Base-by-base conservation (phyloP, 805 yeast genomes). In the Metschnikowia henanensis region DNA sequence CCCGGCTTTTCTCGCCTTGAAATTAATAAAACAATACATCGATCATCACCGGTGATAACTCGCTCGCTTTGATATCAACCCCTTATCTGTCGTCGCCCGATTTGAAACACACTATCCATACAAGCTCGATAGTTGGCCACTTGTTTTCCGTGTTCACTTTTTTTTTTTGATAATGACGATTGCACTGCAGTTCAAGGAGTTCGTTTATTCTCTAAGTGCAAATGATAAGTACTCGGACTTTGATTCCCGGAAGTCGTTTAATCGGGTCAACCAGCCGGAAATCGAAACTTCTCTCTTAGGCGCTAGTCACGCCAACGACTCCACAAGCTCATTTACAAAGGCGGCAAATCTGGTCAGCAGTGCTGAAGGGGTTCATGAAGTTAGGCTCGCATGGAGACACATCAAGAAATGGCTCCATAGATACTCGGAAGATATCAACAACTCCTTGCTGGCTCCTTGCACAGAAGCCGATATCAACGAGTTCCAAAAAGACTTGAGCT, bases 331-430 rank as follows among this genome's bases (percentile, higher is more conserved):
- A 5, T 43, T 52, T 7, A 18, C 42, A 21, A 53, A 43, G 18
- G n/a, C 30, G 1, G 10, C 35, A 8, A 22, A 18, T 23, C 75
- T 51, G 47, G 68, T 60, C 47, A 74, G 60, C 43, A 76, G 51
- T 55, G 65, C 61, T 15, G 85, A 80, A 34, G 95, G 95, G 37
- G 83, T 86, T 20, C 81, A 92, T 41, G 88, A 91, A 50, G 72
- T 78, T 2, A 72, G 84, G 29, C 77, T 82, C 18, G 86, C 97
- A 10, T 92, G 98, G 98, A 77, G 86, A 50, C 91, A 91, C 57
- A 81, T 92, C 45, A 92, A 87, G 53, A 72, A 80, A 16, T 92
- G 97, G 97, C 71, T 92, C 16, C 75, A 78, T 28, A 79, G 80
- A 43, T 77, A 88, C 63, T 84, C 83, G 51, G 87, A 94, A 1